Evolutionary conservation across 2,329 filamentous ascomycete species (phyloP).

Genomic region (Aspergillus neotritici): DNA sequence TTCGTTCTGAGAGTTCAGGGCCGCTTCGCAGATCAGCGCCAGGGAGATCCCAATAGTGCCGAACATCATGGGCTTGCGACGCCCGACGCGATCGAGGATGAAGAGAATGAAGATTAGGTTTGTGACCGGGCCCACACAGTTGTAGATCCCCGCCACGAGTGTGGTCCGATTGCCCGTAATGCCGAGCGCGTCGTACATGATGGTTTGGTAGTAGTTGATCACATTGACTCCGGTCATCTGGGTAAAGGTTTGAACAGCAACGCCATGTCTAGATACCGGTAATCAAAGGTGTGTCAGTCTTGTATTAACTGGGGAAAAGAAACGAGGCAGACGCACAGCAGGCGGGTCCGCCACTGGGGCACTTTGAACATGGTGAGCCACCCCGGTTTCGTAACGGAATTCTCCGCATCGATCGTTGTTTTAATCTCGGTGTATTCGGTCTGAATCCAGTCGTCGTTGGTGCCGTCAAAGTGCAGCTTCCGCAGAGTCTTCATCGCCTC

Average conservation of each 20-base stretch:
- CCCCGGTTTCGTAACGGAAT: slow-evolving; percentile 45
- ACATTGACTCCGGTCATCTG: slow-evolving; percentile 47
- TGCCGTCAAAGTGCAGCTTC: slow-evolving; percentile 51
- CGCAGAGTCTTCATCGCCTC: slow-evolving; percentile 47
- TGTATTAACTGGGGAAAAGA: background rate
- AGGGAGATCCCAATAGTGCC: slow-evolving; percentile 52
- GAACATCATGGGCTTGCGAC: slow-evolving; percentile 49
- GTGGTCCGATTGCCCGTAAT: slow-evolving; percentile 51
- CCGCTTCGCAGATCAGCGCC: slow-evolving; percentile 56
- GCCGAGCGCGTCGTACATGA: slow-evolving; percentile 44
- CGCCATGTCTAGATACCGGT: slow-evolving; percentile 43
- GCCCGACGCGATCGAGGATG: slow-evolving; percentile 50
- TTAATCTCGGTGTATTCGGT: slow-evolving; percentile 23
- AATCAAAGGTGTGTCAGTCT: background rate
- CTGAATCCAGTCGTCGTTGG: slow-evolving; percentile 54
- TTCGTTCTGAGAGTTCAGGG: slow-evolving; percentile 49
- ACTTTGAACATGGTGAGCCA: slow-evolving; percentile 37
- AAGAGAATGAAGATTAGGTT: slow-evolving; percentile 50
- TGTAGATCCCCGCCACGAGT: slow-evolving; percentile 57
- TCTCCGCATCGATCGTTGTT: slow-evolving; percentile 55
- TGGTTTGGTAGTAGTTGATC: slow-evolving; percentile 39
- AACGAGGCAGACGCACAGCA: slow-evolving; percentile 36
- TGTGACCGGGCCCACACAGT: slow-evolving; percentile 48
- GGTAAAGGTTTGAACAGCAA: slow-evolving; percentile 59
- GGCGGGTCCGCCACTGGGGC: slow-evolving; percentile 52